Base-by-base conservation (phyloP, 768 basidiomycete species). In the Leccinum longicurvipes region DNA sequence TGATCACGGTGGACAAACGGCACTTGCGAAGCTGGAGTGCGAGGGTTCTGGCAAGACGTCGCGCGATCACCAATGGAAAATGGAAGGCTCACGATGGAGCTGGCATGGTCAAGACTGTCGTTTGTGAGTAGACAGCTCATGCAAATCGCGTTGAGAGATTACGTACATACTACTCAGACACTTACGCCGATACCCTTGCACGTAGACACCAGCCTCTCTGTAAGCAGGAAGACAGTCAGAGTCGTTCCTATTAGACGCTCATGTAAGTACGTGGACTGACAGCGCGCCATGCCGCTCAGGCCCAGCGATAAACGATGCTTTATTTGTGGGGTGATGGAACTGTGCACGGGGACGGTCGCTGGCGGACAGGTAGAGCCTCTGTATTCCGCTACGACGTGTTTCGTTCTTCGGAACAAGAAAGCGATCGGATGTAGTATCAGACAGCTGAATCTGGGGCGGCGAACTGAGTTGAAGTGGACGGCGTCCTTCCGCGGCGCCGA, bases 61-160 rank as follows among this genome's bases (percentile, higher is more conserved):
- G 67, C 90, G 92, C 69, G 42, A 93, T 80, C 42, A 64, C 25
- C 31, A 54, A 32, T 47, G 47, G 39, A 5, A 19, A 39, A 44
- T 25, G 70, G 56, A 50, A 36, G 32, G 4, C 67, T 64, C 14
- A 72, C 63, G 31, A 87, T 73, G 11, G 51, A 42, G n/a, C 50
- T 32, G 3, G 73, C 79, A 60, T 87, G 78, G n/a, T 72, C 61
- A 0, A 59, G 51, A 56, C 77, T 78, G 6, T 90, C 91, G 91
- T 91, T 93, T n/a, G 84, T 69, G 29, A 93, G 73, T 10, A 87
- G 82, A 21, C n/a, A 23, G 21, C 78, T 69, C 25, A 90, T 79
- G 12, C 69, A 61, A 15, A 61, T 19, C 12, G n/a, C 21, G 12
- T 47, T 25, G 15, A 32, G 41, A 2, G 19, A 84, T 67, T 5